These are phyloP conservation scores for Aspergillus novoparasiticus DNA, from an alignment of 2,329 filamentous ascomycete genomes.

Conservation along the genomic window DNA sequence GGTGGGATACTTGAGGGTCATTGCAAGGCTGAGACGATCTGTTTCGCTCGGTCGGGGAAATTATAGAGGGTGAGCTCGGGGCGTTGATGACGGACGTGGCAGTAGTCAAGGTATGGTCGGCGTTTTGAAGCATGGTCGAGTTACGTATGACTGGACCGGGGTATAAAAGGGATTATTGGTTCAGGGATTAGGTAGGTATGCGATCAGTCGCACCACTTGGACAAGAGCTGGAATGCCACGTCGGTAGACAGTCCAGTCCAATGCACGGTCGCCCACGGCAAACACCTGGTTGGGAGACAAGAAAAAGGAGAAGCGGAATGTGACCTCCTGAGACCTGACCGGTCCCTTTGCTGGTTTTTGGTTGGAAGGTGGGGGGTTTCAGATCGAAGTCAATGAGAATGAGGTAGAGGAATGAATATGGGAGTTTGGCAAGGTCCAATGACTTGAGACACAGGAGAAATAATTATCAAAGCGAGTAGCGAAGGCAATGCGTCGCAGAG, in stretches of 20 bases:
- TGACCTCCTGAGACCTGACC: slow-evolving; percentile 4
- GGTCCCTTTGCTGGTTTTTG: background rate
- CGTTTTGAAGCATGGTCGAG: slow-evolving; percentile 23
- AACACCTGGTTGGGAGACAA: slow-evolving; percentile 9
- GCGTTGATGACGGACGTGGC: slow-evolving; percentile 19
- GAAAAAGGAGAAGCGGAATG: slow-evolving; percentile 21
- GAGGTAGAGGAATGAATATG: background rate
- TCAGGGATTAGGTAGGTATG: slow-evolving; percentile 25
- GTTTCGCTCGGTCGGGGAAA: slow-evolving; percentile 16
- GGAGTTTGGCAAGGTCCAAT: background rate
- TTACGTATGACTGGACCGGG: slow-evolving; percentile 18
- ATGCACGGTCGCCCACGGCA: slow-evolving; percentile 23
- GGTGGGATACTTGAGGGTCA: slow-evolving; percentile 17
- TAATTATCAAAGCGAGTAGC: background rate
- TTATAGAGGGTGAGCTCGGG: slow-evolving; percentile 15
- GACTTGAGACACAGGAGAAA: background rate
- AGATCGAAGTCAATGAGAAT: background rate
- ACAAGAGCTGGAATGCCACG: slow-evolving; percentile 35
- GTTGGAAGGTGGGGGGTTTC: background rate
- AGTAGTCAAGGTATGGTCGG: slow-evolving; percentile 21
- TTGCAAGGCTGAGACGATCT: slow-evolving; percentile 17
- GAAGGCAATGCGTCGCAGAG: background rate
- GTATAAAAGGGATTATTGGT: slow-evolving; percentile 18
- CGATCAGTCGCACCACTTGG: slow-evolving; percentile 23
- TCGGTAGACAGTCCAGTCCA: slow-evolving; percentile 25